Percentiles rank a stretch among this genome's conserved stretches.
These are phyloP conservation scores for Kurtzmaniella fragi DNA, from an alignment of 805 yeast genomes.

Conservation along the genomic window DNA sequence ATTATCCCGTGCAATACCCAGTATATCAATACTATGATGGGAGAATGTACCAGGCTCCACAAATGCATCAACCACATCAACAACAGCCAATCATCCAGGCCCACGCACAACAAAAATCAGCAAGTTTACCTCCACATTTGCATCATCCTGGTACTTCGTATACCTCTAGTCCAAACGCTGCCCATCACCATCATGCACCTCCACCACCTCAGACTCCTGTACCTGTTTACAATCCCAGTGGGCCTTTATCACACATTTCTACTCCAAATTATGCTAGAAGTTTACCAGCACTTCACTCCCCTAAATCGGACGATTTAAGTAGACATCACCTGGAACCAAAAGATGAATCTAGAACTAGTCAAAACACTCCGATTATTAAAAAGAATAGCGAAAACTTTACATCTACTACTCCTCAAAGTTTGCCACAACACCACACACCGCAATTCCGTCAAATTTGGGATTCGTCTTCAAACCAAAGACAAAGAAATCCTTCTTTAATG, in stretches of 20 bases:
- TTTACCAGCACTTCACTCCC: neutral
- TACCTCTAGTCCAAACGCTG: no score
- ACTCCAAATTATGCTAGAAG: no score
- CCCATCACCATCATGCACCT: no score
- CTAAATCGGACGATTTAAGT: neutral
- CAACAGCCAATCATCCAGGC: neutral
- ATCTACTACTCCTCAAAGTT: neutral
- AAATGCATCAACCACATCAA: neutral
- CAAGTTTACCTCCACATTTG: no score
- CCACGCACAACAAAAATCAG: constrained; percentile 1
- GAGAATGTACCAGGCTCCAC: constrained; percentile 1
- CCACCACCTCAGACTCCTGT: no score
- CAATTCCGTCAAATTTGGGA: constrained; percentile 37
- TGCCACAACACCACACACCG: constrained; percentile 20
- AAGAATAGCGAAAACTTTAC: neutral
- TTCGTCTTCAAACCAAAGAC: constrained; percentile 15
- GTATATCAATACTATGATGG: neutral
- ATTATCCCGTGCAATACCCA: neutral
- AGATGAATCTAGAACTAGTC: neutral
- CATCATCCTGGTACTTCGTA: no score
- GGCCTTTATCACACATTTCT: no score
- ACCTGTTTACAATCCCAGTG: no score
- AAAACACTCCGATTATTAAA: neutral
- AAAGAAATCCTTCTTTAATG: constrained; percentile 43
- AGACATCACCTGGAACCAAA: neutral